Percentiles rank a stretch among this genome's conserved stretches.
Conservation (phyloP, 495 filamentous ascomycete genomes). For the Xylaria telfairii region DNA sequence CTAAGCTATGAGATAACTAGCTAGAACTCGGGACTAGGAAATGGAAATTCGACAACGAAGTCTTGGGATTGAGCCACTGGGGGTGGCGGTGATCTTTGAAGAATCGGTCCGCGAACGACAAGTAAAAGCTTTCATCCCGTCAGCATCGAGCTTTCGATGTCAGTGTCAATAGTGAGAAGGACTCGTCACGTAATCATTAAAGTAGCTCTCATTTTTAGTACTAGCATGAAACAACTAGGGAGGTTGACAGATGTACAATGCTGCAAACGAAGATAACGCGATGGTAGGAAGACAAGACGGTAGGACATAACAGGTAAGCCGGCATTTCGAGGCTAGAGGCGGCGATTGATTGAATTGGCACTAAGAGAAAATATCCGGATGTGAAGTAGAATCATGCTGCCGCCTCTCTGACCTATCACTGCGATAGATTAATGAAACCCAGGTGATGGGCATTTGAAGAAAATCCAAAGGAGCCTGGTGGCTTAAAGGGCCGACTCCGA, state of each 20-base stretch:
- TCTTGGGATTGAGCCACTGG: constrained; percentile 4
- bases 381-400: constrained; percentile 3
- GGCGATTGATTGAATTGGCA: background rate
- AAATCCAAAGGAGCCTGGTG: background rate
- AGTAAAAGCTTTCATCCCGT: background rate
- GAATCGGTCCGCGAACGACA: background rate
- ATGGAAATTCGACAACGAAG: constrained; percentile 14
- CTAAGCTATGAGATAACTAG: background rate
- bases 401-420: too few relatives aligned
- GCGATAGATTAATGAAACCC: background rate
- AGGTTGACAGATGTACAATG: background rate
- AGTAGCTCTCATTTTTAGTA: background rate
- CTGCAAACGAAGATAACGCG: background rate
- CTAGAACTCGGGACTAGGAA: background rate
- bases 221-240: background rate
- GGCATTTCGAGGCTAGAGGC: background rate
- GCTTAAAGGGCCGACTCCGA: background rate
- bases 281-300: background rate
- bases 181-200: background rate
- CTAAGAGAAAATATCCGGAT: background rate
- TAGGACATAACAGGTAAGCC: background rate
- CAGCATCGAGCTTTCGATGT: background rate
- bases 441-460: background rate
- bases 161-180: background rate
- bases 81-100: constrained; percentile 11